These are phyloP conservation scores for Phyllosticta capitalensis DNA, from an alignment of 2,329 filamentous ascomycete species.

Conservation along the genomic window DNA sequence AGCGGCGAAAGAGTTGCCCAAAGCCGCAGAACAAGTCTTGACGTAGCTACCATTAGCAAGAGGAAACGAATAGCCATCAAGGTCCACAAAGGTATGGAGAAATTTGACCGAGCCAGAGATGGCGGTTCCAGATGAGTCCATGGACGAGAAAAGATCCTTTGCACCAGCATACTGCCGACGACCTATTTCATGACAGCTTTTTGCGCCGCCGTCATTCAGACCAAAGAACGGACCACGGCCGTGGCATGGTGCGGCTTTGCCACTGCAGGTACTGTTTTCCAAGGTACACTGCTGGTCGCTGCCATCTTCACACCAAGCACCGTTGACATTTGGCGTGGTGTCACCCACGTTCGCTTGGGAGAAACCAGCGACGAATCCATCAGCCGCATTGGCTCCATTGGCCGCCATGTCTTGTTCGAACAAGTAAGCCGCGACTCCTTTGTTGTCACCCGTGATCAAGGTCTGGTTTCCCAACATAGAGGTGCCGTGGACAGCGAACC, in stretches of 20 bases:
- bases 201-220: slow-evolving; percentile 53
- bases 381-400: slow-evolving; percentile 38
- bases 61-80: slow-evolving; percentile 64
- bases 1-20: slow-evolving; percentile 88
- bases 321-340: slow-evolving; percentile 77
- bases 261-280: slow-evolving; percentile 77
- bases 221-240: slow-evolving; percentile 62
- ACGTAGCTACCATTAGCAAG: slow-evolving; percentile 63
- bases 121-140: slow-evolving; percentile 36
- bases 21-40: slow-evolving; percentile 71
- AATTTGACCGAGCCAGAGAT: slow-evolving; percentile 63
- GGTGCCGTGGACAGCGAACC: slow-evolving; percentile 88
- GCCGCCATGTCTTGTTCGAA: slow-evolving; percentile 61
- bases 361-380: slow-evolving; percentile 79
- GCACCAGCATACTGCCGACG: slow-evolving; percentile 60
- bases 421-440: slow-evolving; percentile 79
- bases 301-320: slow-evolving; percentile 83
- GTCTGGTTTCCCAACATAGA: slow-evolving; percentile 89
- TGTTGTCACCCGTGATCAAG: slow-evolving; percentile 87
- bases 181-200: slow-evolving; percentile 68
- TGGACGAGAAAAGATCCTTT: slow-evolving; percentile 46
- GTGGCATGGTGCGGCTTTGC: slow-evolving; percentile 61
- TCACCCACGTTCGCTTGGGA: slow-evolving; percentile 88
- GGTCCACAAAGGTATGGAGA: slow-evolving; percentile 78
- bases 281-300: slow-evolving; percentile 58